A percentile compares a stretch with the other conserved stretches of the same genome.
phyloP scores from a whole-genome alignment of 1,139 yeast species.

The Blastobotrys serpentis region DNA sequence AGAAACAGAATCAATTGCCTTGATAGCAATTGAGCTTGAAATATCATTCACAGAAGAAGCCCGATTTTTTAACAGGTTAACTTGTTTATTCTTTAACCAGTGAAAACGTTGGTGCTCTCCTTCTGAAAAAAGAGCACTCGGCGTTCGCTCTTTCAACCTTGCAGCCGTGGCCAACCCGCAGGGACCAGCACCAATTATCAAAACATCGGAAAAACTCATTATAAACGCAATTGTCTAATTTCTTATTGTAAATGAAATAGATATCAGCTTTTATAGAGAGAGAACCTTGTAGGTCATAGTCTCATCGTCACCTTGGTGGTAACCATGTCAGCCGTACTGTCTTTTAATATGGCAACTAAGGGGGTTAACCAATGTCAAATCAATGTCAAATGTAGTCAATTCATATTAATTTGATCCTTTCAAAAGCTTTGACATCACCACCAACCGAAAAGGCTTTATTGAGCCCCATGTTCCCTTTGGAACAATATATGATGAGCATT shows the following conservation, averaged over 20 bases:
- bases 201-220: conserved; percentile 17
- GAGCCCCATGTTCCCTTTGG: conserved; percentile 6
- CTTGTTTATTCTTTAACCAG: conserved; percentile 21
- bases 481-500: neutral
- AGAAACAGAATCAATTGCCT: conserved; percentile 20
- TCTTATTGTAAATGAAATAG: no score
- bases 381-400: no score
- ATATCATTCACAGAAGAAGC: conserved; percentile 11
- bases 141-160: conserved; percentile 21
- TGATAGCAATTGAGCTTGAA: conserved; percentile 13
- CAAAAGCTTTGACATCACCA: neutral
- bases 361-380: no score
- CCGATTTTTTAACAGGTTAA: conserved; percentile 15
- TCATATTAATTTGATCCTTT: neutral
- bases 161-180: conserved; percentile 25
- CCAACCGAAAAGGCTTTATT: neutral
- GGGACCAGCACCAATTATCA: conserved; percentile 24
- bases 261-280: neutral
- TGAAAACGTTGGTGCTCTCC: conserved; percentile 26
- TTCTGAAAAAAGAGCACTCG: conserved; percentile 24
- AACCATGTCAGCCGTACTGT: neutral
- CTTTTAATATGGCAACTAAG: no score
- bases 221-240: neutral
- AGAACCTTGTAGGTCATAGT: neutral
- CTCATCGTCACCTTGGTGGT: neutral